These are phyloP conservation scores for Picochlorum sp. DNA, from an alignment of 139 green algal genomes.

Conservation along the genomic window DNA sequence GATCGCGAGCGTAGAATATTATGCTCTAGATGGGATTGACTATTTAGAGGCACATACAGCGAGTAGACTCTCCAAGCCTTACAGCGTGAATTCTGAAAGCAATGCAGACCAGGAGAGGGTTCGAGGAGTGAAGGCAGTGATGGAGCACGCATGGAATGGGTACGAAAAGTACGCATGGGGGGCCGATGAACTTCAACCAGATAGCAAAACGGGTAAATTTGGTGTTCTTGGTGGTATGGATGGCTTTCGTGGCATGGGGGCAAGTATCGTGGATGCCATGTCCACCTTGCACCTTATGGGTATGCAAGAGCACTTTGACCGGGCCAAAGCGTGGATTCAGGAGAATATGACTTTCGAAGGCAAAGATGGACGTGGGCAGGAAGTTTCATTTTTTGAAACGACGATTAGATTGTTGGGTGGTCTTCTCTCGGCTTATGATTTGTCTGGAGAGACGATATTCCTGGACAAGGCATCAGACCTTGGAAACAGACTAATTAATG, in stretches of 20 bases:
- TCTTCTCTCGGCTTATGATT: constrained; percentile 48
- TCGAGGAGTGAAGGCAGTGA: constrained; percentile 9
- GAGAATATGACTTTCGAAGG: constrained; percentile 38
- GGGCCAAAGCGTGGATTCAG: constrained; percentile 31
- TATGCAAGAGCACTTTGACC: constrained; percentile 32
- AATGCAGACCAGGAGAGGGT: neutral
- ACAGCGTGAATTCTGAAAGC: neutral
- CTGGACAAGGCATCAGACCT: constrained; percentile 17
- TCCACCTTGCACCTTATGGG: constrained; percentile 69
- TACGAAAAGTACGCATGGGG: constrained; percentile 58
- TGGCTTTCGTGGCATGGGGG: constrained; percentile 47
- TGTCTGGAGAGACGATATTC: constrained; percentile 38
- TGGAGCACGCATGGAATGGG: constrained; percentile 44
- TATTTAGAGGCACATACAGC: neutral
- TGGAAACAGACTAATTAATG: constrained; percentile 54
- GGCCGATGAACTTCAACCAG: constrained; percentile 48
- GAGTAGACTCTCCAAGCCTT: neutral
- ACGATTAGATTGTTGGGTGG: constrained; percentile 23
- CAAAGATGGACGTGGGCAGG: neutral
- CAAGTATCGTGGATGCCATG: constrained; percentile 49
- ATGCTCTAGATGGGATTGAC: neutral
- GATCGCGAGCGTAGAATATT: neutral
- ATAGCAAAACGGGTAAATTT: constrained; percentile 16
- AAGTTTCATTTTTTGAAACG: constrained; percentile 20
- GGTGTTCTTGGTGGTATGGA: constrained; percentile 24